Percentiles rank a stretch among this genome's conserved stretches.
These are phyloP conservation scores for Malus hybrid DNA, from an alignment of 331 rosid genomes.

Conservation along the genomic window DNA sequence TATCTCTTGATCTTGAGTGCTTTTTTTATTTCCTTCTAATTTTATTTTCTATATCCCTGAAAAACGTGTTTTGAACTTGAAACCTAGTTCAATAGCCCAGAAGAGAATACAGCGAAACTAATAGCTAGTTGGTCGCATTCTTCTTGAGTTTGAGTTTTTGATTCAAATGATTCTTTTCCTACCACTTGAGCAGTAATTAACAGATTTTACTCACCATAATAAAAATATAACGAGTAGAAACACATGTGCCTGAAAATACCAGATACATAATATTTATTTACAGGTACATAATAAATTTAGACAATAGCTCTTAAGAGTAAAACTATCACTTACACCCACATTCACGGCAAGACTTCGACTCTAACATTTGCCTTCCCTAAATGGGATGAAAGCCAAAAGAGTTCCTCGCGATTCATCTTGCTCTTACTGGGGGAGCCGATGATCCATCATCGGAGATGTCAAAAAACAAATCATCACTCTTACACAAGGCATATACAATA, in stretches of 20 bases:
- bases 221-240: not conserved
- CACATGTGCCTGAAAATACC: not conserved
- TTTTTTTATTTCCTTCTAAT: too few species aligned
- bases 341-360: not conserved
- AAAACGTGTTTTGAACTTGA: too few species aligned
- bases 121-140: not conserved
- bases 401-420: slow-evolving; percentile 61
- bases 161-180: not conserved
- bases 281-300: not conserved
- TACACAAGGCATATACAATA: slow-evolving; percentile 61
- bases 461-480: slow-evolving; percentile 57
- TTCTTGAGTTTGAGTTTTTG: not conserved
- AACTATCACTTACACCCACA: too few species aligned
- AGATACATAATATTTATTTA: not conserved
- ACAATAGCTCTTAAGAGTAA: not conserved
- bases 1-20: too few species aligned
- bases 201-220: not conserved
- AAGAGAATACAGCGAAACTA: too few species aligned
- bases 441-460: slow-evolving; percentile 62
- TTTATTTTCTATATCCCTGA: too few species aligned
- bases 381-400: not conserved
- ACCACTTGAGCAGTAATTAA: not conserved
- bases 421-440: slow-evolving; percentile 32
- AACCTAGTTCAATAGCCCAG: too few species aligned
- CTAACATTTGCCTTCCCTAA: not conserved